phyloP scores from a whole-genome alignment of 768 basidiomycete species.

The Termitomyces bulborhizus region DNA sequence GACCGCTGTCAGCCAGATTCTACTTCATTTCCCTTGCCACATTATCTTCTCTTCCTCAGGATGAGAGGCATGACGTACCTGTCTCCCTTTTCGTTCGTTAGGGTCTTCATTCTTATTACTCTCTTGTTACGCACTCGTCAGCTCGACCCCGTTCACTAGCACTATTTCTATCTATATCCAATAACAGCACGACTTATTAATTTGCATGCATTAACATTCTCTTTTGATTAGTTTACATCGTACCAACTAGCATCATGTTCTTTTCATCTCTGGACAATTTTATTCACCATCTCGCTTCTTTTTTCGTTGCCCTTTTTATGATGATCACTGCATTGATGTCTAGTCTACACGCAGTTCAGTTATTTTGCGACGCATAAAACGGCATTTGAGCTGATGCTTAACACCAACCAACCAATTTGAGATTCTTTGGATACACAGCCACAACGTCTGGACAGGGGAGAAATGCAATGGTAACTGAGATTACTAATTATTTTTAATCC shows the following conservation, averaged over 20 bases:
- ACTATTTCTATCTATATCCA: constrained; percentile 4
- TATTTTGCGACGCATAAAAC: not conserved
- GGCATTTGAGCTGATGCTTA: not conserved
- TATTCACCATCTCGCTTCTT: not conserved
- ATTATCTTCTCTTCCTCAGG: not conserved
- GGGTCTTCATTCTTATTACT: not conserved
- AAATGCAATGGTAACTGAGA: no score
- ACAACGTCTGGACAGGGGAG: not conserved
- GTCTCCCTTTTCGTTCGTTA: not conserved
- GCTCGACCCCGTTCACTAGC: not conserved
- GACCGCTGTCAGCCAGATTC: not conserved
- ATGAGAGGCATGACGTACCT: constrained; percentile 5
- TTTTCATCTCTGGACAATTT: constrained; percentile 6
- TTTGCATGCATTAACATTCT: constrained; percentile 5
- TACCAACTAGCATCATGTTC: not conserved
- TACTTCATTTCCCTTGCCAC: not conserved
- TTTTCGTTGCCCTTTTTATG: not conserved
- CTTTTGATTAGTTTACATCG: not conserved
- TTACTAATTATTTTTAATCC: not conserved
- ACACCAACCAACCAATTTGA: no score
- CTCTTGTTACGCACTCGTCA: not conserved
- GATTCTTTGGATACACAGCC: not conserved
- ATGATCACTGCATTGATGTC: constrained; percentile 1
- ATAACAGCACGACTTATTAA: constrained; percentile 3
- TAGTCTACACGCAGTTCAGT: not conserved